A percentile compares a stretch with the other conserved stretches of the same genome.
These are phyloP conservation scores for Aegle marmelos DNA, from an alignment of 345 rosid species.

Conservation along the genomic window DNA sequence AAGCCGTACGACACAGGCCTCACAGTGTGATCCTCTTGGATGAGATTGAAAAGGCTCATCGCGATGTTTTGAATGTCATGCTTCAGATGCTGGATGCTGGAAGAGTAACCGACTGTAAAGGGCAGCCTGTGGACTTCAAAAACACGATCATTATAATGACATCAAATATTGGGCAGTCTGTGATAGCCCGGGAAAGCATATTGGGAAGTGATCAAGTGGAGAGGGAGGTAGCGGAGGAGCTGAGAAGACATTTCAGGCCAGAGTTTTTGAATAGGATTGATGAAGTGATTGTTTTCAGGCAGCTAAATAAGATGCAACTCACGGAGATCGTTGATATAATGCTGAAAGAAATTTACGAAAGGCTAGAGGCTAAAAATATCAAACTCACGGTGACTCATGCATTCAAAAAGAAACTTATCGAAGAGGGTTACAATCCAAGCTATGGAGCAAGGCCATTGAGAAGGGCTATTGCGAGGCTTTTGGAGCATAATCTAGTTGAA, in stretches of 20 bases:
- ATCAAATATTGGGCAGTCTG: slow-evolving; percentile 49
- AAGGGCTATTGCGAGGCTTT: slow-evolving; percentile 51
- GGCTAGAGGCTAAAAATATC: slow-evolving; percentile 46
- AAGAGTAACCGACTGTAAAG: slow-evolving; percentile 57
- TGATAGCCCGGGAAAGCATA: slow-evolving; percentile 31
- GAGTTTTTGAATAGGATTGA: slow-evolving; percentile 67
- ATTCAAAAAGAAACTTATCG: slow-evolving; percentile 42
- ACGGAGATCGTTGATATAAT: slow-evolving; percentile 52
- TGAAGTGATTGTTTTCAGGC: slow-evolving; percentile 62
- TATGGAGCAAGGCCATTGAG: slow-evolving; percentile 70
- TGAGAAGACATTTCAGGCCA: slow-evolving; percentile 52
- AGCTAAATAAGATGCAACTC: slow-evolving; percentile 41
- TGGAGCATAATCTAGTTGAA: slow-evolving; percentile 61
- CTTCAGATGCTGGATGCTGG: slow-evolving; percentile 62
- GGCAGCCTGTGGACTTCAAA: slow-evolving; percentile 59
- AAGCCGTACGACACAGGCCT: slow-evolving; percentile 56
- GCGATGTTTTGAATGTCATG: slow-evolving; percentile 60
- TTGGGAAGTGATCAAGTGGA: background rate
- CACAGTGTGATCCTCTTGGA: slow-evolving; percentile 52
- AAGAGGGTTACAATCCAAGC: slow-evolving; percentile 52
- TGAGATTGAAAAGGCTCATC: slow-evolving; percentile 70
- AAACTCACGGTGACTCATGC: slow-evolving; percentile 46
- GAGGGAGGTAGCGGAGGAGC: slow-evolving; percentile 38
- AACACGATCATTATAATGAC: slow-evolving; percentile 63
- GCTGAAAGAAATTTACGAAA: slow-evolving; percentile 41